Evolutionary conservation across 352 stramenopile genomes (phyloP).

Genomic region (Globisporangium paddicum): DNA sequence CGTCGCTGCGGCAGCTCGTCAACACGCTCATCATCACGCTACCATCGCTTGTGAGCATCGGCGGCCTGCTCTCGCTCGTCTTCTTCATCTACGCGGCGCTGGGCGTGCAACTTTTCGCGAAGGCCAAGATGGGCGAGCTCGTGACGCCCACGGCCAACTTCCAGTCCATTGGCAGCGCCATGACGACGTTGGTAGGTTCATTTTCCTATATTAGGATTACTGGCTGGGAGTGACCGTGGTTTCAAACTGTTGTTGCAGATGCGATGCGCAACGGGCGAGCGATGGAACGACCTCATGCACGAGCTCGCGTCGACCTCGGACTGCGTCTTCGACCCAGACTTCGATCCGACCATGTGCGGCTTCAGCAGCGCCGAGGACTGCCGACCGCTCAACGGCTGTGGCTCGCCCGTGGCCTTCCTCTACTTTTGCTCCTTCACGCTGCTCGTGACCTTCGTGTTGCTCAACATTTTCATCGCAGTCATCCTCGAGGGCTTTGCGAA

Average conservation of each 20-base stretch:
- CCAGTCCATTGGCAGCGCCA: no score
- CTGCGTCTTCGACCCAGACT: constrained; percentile 25
- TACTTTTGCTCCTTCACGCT: constrained; percentile 82
- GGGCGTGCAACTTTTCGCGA: no score
- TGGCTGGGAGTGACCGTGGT: no score
- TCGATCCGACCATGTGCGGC: constrained; percentile 38
- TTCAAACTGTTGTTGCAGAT: no score
- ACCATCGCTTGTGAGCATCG: constrained; percentile 75
- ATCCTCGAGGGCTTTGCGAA: constrained; percentile 83
- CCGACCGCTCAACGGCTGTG: constrained; percentile 50
- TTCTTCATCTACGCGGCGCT: no score
- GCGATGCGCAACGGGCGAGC: constrained; percentile 83
- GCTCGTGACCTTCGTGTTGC: constrained; percentile 74
- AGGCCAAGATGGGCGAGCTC: no score
- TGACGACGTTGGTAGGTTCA: no score
- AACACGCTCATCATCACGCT: constrained; percentile 31
- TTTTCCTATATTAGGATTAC: no score
- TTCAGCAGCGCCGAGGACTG: constrained; percentile 34
- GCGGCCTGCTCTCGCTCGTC: constrained; percentile 1
- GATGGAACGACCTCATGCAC: constrained; percentile 87
- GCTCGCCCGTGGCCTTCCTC: constrained; percentile 30
- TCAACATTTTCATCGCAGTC: constrained; percentile 88
- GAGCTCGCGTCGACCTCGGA: constrained; percentile 36
- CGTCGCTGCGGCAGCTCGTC: no score
- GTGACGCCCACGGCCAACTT: no score